Percentiles rank a stretch among this genome's conserved stretches.
phyloP scores from a whole-genome alignment of 371 early-diverging fungal species.

The Entomophthora muscae region DNA sequence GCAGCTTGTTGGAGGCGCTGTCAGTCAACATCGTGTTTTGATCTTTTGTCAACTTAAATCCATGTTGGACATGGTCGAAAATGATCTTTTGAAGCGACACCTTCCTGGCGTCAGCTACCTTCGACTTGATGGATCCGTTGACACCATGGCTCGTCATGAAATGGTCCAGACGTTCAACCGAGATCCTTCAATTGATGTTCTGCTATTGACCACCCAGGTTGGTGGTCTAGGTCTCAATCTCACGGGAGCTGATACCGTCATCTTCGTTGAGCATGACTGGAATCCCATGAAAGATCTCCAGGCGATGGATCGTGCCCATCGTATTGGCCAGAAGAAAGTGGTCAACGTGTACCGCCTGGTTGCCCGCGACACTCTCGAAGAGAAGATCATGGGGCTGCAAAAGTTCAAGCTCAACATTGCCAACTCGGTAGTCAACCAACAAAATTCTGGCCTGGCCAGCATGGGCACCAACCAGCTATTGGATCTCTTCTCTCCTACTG shows the following conservation, averaged over 20 bases:
- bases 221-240: constrained; percentile 98
- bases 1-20: constrained; percentile 40
- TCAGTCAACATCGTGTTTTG: constrained; percentile 82
- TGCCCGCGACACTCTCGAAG: constrained; percentile 79
- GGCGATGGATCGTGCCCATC: constrained; percentile 97
- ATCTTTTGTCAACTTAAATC: constrained; percentile 95
- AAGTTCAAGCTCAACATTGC: constrained; percentile 98
- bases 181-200: constrained; percentile 87
- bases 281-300: constrained; percentile 97
- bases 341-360: constrained; percentile 93
- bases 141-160: constrained; percentile 64
- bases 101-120: constrained; percentile 85
- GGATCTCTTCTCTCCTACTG: constrained; percentile 60
- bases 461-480: constrained; percentile 92
- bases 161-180: constrained; percentile 90
- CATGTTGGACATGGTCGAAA: constrained; percentile 94
- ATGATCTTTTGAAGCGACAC: constrained; percentile 56
- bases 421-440: constrained; percentile 92
- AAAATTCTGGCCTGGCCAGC: constrained; percentile 78
- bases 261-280: constrained; percentile 99
- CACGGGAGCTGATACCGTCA: constrained; percentile 98
- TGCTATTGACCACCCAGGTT: constrained; percentile 93
- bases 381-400: constrained; percentile 95
- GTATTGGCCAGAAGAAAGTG: constrained; percentile 93
- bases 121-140: constrained; percentile 93